Base-by-base conservation (phyloP, 73 alveolate genomes). In the Stentor coeruleus region DNA sequence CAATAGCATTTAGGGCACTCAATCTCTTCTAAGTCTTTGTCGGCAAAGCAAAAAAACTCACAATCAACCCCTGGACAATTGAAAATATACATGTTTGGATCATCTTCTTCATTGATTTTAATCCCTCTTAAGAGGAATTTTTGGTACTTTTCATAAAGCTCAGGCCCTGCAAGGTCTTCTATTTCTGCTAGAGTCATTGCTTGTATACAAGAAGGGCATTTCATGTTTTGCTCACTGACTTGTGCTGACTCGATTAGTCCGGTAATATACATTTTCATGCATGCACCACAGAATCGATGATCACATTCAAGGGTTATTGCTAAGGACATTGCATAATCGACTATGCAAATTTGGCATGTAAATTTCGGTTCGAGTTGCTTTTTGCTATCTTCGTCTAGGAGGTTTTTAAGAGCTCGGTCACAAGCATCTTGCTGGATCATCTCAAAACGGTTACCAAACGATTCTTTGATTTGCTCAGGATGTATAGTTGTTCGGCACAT, bases 291-390 rank as follows among this genome's bases (percentile, higher is more conserved):
- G 39, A 75, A 75, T 0, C 83, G 59, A 35, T 75, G 83, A 2
- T 75, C 83, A 2, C 83, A 75, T 15, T 75, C 83, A 14, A 75
- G 2, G 38, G 83, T 75, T 28, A 75, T 75, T 28, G 40, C 59
- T 1, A 37, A 75, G 14, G 26, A 30, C 0, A 75, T 38, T 37
- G 33, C 39, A 11, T 20, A 15, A 20, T 75, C 81, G 0, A 30
- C 26, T 1, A 37, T 37, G 72, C 83, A 75, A 35, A 75, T 35
- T 38, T 39, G 38, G 83, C 83, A 75, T n/a, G 26, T 14, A 35
- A 75, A 75, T 40, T 75, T 75, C 30, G 83, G 81, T 20, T 15
- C 38, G 14, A 75, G 58, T 75, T 20, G 11, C 14, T 15, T 39
- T 66, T 66, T 66, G 0, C n/a, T 2, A 28, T 66, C 79, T 1